A percentile compares a stretch with the other conserved stretches of the same genome.
Evolutionary conservation across 2,329 filamentous ascomycete species (phyloP).

Genomic region (Colletotrichum lentis): DNA sequence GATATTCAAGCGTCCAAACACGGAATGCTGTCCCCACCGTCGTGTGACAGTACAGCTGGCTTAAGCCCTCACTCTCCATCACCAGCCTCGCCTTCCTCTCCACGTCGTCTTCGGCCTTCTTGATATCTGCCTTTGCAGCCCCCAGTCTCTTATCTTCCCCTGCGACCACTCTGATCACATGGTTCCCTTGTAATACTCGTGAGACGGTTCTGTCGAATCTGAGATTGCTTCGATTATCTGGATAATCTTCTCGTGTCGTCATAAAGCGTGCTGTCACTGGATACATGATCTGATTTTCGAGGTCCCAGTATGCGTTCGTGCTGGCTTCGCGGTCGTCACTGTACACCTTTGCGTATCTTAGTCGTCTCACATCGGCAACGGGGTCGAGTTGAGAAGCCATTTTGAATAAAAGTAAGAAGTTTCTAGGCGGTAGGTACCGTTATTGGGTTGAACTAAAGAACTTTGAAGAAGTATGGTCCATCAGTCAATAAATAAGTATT

Average conservation of each 20-base stretch:
- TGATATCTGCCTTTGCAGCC: background rate
- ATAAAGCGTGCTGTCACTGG: slow-evolving; percentile 1
- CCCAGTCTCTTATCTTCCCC: slow-evolving; percentile 6
- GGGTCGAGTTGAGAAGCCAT: background rate
- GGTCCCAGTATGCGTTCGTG: slow-evolving; percentile 1
- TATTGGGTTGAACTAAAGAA: too few species aligned
- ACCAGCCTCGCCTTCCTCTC: background rate
- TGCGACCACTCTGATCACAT: background rate
- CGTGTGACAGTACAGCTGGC: too few species aligned
- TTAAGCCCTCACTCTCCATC: too few species aligned
- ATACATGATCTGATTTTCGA: slow-evolving; percentile 12
- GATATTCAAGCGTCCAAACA: too few species aligned
- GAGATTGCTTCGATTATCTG: background rate
- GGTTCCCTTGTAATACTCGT: background rate
- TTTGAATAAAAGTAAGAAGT: background rate
- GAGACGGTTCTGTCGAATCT: slow-evolving; percentile 7
- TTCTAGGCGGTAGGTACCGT: too few species aligned
- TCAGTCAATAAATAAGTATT: too few species aligned
- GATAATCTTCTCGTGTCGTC: background rate
- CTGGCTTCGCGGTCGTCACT: slow-evolving; percentile 3
- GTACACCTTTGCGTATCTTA: slow-evolving; percentile 1
- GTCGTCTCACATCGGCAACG: background rate
- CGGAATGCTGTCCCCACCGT: background rate
- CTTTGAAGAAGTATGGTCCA: too few species aligned
- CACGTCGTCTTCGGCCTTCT: slow-evolving; percentile 10